These are phyloP conservation scores for Erucastrum elatum DNA, from an alignment of 345 rosid genomes.

Conservation along the genomic window DNA sequence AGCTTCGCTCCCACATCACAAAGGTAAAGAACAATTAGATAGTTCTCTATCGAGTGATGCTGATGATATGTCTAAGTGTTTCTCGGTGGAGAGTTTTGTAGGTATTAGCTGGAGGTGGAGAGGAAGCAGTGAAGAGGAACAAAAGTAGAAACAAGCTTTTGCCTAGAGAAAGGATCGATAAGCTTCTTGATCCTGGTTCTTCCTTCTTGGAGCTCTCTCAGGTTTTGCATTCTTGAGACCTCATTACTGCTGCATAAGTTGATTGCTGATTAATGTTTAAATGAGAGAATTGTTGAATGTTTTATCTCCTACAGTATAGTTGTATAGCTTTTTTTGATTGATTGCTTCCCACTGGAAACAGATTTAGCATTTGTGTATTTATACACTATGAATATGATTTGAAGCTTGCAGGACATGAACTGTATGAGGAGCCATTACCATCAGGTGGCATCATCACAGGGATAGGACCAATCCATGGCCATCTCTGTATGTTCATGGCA, in stretches of 20 bases:
- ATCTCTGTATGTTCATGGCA: constrained; percentile 91
- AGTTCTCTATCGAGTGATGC: too few species aligned
- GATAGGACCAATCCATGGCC: constrained; percentile 88
- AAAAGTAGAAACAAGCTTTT: constrained; percentile 81
- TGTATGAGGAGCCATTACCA: constrained; percentile 78
- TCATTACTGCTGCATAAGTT: too few species aligned
- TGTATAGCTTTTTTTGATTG: too few species aligned
- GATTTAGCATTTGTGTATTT: too few species aligned
- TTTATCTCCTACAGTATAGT: too few species aligned
- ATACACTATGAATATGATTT: constrained; percentile 30
- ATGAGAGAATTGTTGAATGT: background rate
- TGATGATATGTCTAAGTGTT: background rate
- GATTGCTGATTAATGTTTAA: too few species aligned
- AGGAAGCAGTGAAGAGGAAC: constrained; percentile 83
- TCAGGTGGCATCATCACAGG: constrained; percentile 91
- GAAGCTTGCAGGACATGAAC: constrained; percentile 96
- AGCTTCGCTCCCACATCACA: constrained; percentile 67
- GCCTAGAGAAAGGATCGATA: constrained; percentile 87
- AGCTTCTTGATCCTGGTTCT: constrained; percentile 83
- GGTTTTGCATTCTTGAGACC: constrained; percentile 33
- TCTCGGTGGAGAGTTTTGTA: constrained; percentile 13
- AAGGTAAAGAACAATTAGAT: constrained; percentile 17
- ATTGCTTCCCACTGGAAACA: too few species aligned
- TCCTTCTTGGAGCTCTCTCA: constrained; percentile 95
- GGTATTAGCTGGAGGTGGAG: constrained; percentile 94